Conservation (phyloP, 2,329 filamentous ascomycete species). For the Chalara sp. region DNA sequence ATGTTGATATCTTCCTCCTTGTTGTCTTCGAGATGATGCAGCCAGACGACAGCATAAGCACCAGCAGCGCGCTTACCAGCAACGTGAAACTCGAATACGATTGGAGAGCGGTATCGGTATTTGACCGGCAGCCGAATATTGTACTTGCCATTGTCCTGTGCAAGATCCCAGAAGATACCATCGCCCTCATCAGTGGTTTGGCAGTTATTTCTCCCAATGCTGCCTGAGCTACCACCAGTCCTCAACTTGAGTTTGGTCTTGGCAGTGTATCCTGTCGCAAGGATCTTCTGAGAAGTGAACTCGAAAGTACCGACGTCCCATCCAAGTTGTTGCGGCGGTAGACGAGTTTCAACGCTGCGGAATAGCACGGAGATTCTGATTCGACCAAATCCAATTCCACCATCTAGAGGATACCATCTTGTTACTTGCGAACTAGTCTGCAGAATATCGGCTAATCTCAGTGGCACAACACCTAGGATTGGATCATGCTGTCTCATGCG, state of each 20-base stretch:
- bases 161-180: conserved; percentile 53
- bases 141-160: conserved; percentile 39
- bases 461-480: conserved; percentile 82
- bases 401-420: conserved; percentile 96
- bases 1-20: conserved; percentile 72
- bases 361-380: conserved; percentile 85
- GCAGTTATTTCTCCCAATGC: conserved; percentile 58
- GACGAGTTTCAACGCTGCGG: conserved; percentile 76
- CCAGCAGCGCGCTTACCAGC: conserved; percentile 62
- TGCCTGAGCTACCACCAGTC: conserved; percentile 77
- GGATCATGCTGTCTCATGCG: conserved; percentile 91
- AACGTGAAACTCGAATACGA: conserved; percentile 80
- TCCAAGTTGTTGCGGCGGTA: conserved; percentile 80
- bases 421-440: conserved; percentile 73
- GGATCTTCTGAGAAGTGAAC: conserved; percentile 67
- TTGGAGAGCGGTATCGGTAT: conserved; percentile 80
- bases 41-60: conserved; percentile 77
- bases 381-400: conserved; percentile 86
- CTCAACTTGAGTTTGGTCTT: conserved; percentile 68
- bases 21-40: conserved; percentile 77
- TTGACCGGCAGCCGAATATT: conserved; percentile 74
- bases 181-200: conserved; percentile 50
- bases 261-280: conserved; percentile 54
- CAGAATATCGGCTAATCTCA: conserved; percentile 83
- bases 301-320: conserved; percentile 97